Conservation (phyloP, 352 stramenopile genomes). For the Phytophthora tentaculata region DNA sequence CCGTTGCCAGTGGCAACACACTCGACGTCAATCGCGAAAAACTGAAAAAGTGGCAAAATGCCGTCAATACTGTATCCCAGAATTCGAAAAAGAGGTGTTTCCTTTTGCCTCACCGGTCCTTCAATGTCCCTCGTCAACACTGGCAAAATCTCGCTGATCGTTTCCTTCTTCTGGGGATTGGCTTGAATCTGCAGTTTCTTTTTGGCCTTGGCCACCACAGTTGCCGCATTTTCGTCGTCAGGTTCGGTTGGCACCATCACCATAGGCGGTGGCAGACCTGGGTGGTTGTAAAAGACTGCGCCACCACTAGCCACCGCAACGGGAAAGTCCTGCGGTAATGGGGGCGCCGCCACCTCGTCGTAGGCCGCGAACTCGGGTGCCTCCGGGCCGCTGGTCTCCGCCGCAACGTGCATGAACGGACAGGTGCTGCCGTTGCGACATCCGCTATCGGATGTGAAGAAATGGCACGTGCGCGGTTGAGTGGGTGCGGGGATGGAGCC, state of each 20-base stretch:
- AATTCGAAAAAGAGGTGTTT: slow-evolving; percentile 5
- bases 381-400: slow-evolving; percentile 9
- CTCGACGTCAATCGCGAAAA: slow-evolving; percentile 94
- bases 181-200: slow-evolving; percentile 68
- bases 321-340: slow-evolving; percentile 26
- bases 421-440: slow-evolving; percentile 75
- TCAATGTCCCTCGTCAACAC: slow-evolving; percentile 81
- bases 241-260: slow-evolving; percentile 24
- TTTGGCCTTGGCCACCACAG: slow-evolving; percentile 10
- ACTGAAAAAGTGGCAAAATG: slow-evolving; percentile 43
- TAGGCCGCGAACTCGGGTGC: slow-evolving; percentile 7
- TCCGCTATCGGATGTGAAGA: slow-evolving; percentile 56
- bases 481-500: slow-evolving; percentile 19
- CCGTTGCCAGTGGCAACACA: slow-evolving; percentile 90
- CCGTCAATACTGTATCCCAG: not conserved
- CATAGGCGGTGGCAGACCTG: slow-evolving; percentile 30
- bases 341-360: slow-evolving; percentile 13
- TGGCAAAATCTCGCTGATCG: slow-evolving; percentile 78
- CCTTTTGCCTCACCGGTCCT: slow-evolving; percentile 54
- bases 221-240: slow-evolving; percentile 26
- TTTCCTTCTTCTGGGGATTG: slow-evolving; percentile 72
- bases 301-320: slow-evolving; percentile 30
- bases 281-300: slow-evolving; percentile 44
- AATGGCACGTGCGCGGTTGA: slow-evolving; percentile 49
- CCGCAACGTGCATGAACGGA: slow-evolving; percentile 52